Percentiles rank a stretch among this genome's conserved stretches.
phyloP scores from a whole-genome alignment of 129 eudicot species.

The Helianthus tuberosus region DNA sequence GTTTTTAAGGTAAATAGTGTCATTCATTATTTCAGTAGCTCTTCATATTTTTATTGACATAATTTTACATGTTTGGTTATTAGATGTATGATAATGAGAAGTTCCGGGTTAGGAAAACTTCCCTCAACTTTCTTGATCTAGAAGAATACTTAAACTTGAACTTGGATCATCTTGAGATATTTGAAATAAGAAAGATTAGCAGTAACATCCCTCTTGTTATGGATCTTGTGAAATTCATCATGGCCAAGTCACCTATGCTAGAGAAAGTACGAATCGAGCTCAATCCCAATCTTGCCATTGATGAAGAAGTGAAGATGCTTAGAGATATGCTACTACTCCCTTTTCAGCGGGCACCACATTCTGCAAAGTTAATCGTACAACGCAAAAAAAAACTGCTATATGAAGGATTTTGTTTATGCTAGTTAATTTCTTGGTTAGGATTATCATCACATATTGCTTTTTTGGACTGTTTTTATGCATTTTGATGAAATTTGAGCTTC shows the following conservation, averaged over 20 bases:
- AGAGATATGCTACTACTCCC: neutral
- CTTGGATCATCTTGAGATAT: slow-evolving; percentile 13
- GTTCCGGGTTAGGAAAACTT: neutral
- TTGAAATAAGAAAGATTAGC: neutral
- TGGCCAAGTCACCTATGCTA: slow-evolving; percentile 25
- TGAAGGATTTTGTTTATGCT: neutral
- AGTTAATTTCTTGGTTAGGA: neutral
- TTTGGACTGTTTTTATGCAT: too few species aligned
- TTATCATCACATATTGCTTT: neutral
- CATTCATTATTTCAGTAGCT: neutral
- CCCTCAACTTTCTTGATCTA: neutral
- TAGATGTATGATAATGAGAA: neutral
- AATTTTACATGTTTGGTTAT: neutral
- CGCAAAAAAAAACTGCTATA: too few species aligned
- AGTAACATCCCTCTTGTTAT: neutral
- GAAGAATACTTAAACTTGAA: neutral
- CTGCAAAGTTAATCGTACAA: neutral
- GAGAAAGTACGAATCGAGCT: neutral
- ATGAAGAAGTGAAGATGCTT: neutral
- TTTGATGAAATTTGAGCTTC: too few species aligned
- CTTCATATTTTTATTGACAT: too few species aligned
- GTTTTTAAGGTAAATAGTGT: neutral
- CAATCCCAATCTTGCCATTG: neutral
- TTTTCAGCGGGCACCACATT: slow-evolving; percentile 5
- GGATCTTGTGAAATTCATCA: slow-evolving; percentile 23